Conservation (phyloP, 306 rosid genomes). For the Pterocarpus macrocarpus region DNA sequence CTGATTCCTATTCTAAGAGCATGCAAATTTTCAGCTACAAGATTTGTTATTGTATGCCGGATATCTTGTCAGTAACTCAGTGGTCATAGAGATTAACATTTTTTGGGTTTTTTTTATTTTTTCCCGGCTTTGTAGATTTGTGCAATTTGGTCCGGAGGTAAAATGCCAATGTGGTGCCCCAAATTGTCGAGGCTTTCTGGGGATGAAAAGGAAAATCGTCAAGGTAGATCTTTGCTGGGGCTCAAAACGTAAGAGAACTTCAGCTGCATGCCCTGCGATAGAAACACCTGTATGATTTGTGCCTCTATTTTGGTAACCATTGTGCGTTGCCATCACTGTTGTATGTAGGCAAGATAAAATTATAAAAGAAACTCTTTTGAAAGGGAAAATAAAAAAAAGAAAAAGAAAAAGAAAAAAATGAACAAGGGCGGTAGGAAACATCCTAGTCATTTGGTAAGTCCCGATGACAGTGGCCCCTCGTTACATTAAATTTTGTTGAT, state of each 20-base stretch:
- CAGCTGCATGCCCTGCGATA: conserved; percentile 51
- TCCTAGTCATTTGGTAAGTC: background rate
- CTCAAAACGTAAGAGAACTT: conserved; percentile 69
- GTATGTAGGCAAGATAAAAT: background rate
- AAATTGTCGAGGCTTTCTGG: conserved; percentile 76
- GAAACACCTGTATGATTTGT: conserved; percentile 49
- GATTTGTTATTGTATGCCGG: background rate
- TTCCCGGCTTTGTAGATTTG: conserved; percentile 57
- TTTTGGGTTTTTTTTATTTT: background rate
- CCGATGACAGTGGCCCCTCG: background rate
- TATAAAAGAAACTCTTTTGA: background rate
- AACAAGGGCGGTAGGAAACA: background rate
- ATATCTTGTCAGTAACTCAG: background rate
- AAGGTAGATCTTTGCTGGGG: conserved; percentile 68
- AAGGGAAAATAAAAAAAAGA: background rate
- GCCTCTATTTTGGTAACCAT: background rate
- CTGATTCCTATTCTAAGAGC: no score
- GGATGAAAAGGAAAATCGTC: conserved; percentile 65
- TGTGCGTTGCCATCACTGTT: conserved; percentile 28
- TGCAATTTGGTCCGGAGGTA: conserved; percentile 84
- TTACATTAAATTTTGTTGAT: background rate
- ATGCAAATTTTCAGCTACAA: background rate
- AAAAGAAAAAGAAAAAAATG: background rate
- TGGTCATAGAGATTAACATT: background rate
- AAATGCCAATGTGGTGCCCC: conserved; percentile 71